Evolutionary conservation across 2,329 filamentous ascomycete genomes (phyloP), one percentile per base, ranked within the genome.

Genomic region (Cladosporium sp.): DNA sequence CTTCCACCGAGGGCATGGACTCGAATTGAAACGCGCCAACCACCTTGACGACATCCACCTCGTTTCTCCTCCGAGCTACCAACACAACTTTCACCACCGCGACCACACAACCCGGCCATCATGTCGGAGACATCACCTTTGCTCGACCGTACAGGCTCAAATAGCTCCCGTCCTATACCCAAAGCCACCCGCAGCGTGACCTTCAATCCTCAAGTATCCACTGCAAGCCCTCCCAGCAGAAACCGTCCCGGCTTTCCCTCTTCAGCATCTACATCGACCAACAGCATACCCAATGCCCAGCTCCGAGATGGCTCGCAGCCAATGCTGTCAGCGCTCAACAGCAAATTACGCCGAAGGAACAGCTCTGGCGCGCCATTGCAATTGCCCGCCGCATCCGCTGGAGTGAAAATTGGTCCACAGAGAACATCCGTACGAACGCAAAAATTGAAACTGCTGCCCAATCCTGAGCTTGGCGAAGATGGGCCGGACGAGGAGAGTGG

Each of bases 371-470:
- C 85, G 55, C 78, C 85, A 17, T 75, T 82, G 28, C 73, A 64
- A 15, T 30, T 75, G 40, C 71, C 72, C 37, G 74, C 78, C 3
- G 66, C 70, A 7, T 66, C 73, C n/a, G 73, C 76, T 1, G 74
- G 69, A 9, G 76, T 82, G 55, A 97, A 97, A 76, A 91, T 97
- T 60, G 94, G 94, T 2, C 93, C 94, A 0, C 94, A 99, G 73
- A 82, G 94, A 73, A 97, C 92, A 59, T 96, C 92, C 22, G 95
- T 96, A 75, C 97, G 90, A 64, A 91, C 91, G 1, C 92, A 97
- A 78, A 99, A 99, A 78, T 82, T 99, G 61, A 99, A 99, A 77
- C 83, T 99, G n/a, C 79, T 99, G 15, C 94, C 94, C 0, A 94
- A 94, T 70, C 92, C 92, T 0, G 90, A 95, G 60, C 82, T 90